Percentiles rank a stretch among this genome's conserved stretches.
These are phyloP conservation scores for Forsythia suspensa DNA, from an alignment of 257 asterid genomes.

Conservation along the genomic window DNA sequence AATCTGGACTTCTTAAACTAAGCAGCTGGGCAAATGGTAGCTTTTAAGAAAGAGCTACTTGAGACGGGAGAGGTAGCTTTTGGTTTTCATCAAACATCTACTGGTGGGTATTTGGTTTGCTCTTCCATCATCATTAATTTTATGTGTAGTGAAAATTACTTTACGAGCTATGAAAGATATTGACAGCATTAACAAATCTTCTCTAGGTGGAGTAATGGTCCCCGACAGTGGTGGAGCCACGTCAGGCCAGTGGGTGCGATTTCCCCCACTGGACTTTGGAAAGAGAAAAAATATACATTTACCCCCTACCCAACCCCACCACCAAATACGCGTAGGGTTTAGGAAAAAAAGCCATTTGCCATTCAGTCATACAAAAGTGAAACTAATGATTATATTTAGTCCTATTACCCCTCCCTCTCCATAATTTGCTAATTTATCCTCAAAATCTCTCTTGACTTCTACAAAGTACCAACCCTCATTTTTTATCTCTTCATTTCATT, in stretches of 20 bases:
- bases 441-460: neutral
- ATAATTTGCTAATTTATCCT: neutral
- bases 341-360: neutral
- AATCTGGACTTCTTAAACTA: too few species aligned
- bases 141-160: neutral
- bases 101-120: neutral
- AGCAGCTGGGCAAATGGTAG: neutral
- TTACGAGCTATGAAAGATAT: neutral
- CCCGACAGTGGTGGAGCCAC: too few species aligned
- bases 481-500: neutral
- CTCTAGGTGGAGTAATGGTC: too few species aligned
- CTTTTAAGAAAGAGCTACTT: neutral
- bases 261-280: constrained; percentile 16
- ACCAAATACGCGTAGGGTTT: too few species aligned
- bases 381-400: neutral
- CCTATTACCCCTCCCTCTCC: neutral
- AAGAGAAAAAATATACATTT: too few species aligned
- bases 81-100: neutral
- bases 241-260: neutral
- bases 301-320: neutral
- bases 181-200: constrained; percentile 16
- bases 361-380: neutral
- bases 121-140: too few species aligned
- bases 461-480: neutral
- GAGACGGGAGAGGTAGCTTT: neutral